Evolutionary conservation across 768 basidiomycete genomes (phyloP), one percentile per base, ranked within the genome.

Genomic region (Podaxis sp.): DNA sequence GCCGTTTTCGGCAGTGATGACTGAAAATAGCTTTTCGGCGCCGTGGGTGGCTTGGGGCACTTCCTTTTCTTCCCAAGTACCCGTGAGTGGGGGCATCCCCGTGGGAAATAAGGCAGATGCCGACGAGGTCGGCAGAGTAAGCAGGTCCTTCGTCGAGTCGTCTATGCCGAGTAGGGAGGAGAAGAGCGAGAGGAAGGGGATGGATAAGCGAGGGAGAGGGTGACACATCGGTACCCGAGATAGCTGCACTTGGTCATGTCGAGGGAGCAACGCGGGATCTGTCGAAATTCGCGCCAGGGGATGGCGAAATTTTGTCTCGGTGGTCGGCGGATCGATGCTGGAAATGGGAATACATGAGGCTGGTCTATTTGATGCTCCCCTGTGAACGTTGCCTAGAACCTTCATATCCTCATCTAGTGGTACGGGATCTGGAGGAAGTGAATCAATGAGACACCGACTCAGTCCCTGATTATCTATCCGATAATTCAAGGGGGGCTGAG

Each of bases 141-240:
- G 67, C 25, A 78, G 73, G 48, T 74, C 72, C 4, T 75, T 55
- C 1, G 74, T 77, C 6, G 74, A 69, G 21, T 76, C 74, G 60
- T 79, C 77, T 27, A 77, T 58, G 25, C 70, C 64, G 38, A 79
- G 67, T n/a, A 77, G 55, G 7, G 71, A 70, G 5, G 73, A 52
- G 55, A 78, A 69, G 62, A 76, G 72, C 0, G 76, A 75, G 3
- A 79, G 65, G 9, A 79, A 62, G 9, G 76, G 76, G 14, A 78
- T 65, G 36, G 68, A 72, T 35, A 74, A 68, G 37, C 68, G 71
- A 13, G 72, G 70, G 47, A 75, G 71, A 1, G 71, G 71, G 23
- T 21, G 47, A 11, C 37, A 48, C 1, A 28, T 13, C 9, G 27
- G 51, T 36, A 32, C 27, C 13, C 10, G 42, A 32, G 37, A 13